Base-by-base conservation (phyloP, 2,329 filamentous ascomycete species). In the Sporothrix dimorphospora region DNA sequence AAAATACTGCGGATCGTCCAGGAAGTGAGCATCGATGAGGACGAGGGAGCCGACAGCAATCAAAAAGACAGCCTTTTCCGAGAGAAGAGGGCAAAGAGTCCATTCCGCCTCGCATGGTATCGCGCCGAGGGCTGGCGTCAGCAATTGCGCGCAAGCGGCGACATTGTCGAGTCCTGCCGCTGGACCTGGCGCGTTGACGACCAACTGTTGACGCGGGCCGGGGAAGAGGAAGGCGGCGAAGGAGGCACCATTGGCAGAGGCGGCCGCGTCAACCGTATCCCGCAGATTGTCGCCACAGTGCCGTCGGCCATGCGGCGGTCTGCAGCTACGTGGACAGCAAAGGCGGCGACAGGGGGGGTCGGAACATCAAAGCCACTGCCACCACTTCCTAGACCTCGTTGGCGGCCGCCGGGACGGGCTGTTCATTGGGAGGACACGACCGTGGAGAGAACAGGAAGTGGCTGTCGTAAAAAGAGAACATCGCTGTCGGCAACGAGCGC, bases 81-180 rank as follows among this genome's bases (percentile, higher is more conserved):
- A 38, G n/a, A 8, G 40, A 21, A 42, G 24, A 45, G 40, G 8
- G 34, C 19, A 8, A 47, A 24, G 12, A 67, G 65, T 40, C 73
- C 79, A 0, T 79, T 76, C 63, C 78, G 81, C 11, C 76, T 82
- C 24, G 79, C 81, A 2, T 83, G 81, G 81, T 72, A 81, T 49
- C 82, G 78, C 71, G 79, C 79, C 2, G 78, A 82, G 71, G 81
- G 81, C 1, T 83, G 81, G 81, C 77, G 80, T 24, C 77, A 77
- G 49, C 76, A 78, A 68, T 72, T 83, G 34, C 75, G 76, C 4
- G 77, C 75, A 55, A 78, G 78, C 3, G 78, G 79, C 2, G 79
- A 81, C 61, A 65, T 79, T 9, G 76, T 83, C 1, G 81, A 82
- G 76, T 75, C 74, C 75, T 75, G 77, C 9, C 75, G 80, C 27